These are phyloP conservation scores for Neopestalotiopsis sp. DNA, from an alignment of 2,329 filamentous ascomycete species.

Conservation along the genomic window DNA sequence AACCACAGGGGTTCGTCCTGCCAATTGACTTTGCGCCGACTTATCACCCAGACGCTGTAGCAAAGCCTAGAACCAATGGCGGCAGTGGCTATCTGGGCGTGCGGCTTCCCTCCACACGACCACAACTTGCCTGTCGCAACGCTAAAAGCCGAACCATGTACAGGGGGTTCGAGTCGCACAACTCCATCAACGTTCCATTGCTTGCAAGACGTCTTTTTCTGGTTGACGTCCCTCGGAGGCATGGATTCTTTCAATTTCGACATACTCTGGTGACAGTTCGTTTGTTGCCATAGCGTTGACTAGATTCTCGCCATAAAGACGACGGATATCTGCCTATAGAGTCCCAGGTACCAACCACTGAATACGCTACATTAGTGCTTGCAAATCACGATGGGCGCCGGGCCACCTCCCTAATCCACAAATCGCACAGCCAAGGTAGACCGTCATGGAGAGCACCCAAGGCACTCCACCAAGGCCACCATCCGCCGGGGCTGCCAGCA, in stretches of 20 bases:
- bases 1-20: background rate
- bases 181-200: conserved; percentile 2
- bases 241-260: background rate
- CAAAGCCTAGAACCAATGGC: conserved; percentile 2
- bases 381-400: conserved; percentile 30
- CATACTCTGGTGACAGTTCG: background rate
- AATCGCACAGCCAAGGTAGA: conserved; percentile 19
- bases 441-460: conserved; percentile 34
- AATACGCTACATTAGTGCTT: background rate
- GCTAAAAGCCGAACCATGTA: background rate
- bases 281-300: background rate
- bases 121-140: background rate
- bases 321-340: background rate
- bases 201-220: background rate
- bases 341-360: background rate
- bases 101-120: background rate
- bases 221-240: background rate
- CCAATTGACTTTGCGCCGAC: background rate
- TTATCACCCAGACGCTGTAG: background rate
- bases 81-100: background rate
- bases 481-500: conserved; percentile 20
- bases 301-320: background rate
- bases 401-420: conserved; percentile 19
- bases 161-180: conserved; percentile 1
- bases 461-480: conserved; percentile 30